phyloP scores from a whole-genome alignment of 495 filamentous ascomycete genomes.

The Pyrenula massariospora region DNA sequence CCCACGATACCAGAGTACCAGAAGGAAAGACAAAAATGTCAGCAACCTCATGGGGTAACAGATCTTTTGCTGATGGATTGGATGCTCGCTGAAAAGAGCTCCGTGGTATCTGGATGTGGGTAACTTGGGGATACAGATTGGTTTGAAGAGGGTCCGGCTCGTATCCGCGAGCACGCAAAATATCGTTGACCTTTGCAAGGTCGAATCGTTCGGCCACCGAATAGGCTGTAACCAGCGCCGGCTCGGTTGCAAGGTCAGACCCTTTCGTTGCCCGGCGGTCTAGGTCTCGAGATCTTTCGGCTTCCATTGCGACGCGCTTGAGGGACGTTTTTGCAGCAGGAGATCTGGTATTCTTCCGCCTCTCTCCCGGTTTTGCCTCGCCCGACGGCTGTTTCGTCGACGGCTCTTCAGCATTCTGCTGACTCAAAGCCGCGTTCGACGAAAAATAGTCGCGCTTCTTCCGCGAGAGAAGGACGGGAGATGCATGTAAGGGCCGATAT shows the following conservation, averaged over 20 bases:
- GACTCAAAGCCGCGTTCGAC: constrained; percentile 28
- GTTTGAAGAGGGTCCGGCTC: constrained; percentile 49
- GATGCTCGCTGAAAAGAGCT: constrained; percentile 34
- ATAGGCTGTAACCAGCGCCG: constrained; percentile 59
- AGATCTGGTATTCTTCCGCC: constrained; percentile 28
- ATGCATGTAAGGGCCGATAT: constrained; percentile 30
- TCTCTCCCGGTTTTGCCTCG: constrained; percentile 11
- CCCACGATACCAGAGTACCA: constrained; percentile 90
- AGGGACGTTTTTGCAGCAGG: constrained; percentile 43
- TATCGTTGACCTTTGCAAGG: constrained; percentile 57
- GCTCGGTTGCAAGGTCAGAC: constrained; percentile 27
- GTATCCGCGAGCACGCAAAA: constrained; percentile 60
- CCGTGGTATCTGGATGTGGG: constrained; percentile 49
- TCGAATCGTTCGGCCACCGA: constrained; percentile 82
- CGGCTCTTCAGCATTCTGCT: constrained; percentile 17
- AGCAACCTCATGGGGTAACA: constrained; percentile 53
- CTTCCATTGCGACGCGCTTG: constrained; percentile 46
- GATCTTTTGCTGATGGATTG: constrained; percentile 44
- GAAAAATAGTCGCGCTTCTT: constrained; percentile 39
- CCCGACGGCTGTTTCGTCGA: constrained; percentile 16
- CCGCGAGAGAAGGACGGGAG: constrained; percentile 17
- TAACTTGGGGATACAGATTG: constrained; percentile 52
- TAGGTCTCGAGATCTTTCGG: constrained; percentile 43
- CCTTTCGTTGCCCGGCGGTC: constrained; percentile 26
- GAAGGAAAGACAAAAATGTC: constrained; percentile 97